Evolutionary conservation across 768 basidiomycete species (phyloP), one percentile per base, ranked within the genome.

Genomic region (Cytidiella melzeri): DNA sequence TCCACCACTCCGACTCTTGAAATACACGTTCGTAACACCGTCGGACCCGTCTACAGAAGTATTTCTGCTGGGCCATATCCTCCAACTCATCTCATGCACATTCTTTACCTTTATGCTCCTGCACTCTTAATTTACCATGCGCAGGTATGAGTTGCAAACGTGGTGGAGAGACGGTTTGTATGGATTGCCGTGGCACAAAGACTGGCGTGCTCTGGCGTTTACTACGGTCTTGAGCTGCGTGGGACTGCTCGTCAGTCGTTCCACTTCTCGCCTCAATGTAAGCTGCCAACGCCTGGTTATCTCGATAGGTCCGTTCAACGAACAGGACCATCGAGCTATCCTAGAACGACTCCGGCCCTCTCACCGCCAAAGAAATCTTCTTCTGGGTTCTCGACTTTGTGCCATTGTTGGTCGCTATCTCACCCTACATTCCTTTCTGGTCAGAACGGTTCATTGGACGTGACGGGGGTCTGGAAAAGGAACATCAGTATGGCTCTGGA

Each of bases 331-430:
- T 63, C n/a, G 85, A 89, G 55, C 70, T 80, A 23, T 74, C 79
- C 3, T 67, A 83, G 62, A 86, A 86, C 21, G 84, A 68, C 62
- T 50, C 63, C 18, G 82, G 83, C 3, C 66, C 68, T 39, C 70
- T 87, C 12, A 72, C 77, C 5, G 79, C 72, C 1, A 74, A 73
- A 4, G 84, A 87, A 61, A 64, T 59, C 3, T 79, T 73, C 57
- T 87, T 89, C 63, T 89, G 85, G 59, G 76, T 65, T 1, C 69
- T 87, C 37, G 81, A 90, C 61, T 76, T 83, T 0, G 68, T 87
- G 3, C 85, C 84, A 6, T 69, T 87, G 6, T 73, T 81, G 51
- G 59, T 86, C 30, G 81, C 83, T 20, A 75, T 81, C 42, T 63
- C 62, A 0, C 65, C 77, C 12, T 85, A 82, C 56, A 65, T 76